Evolutionary conservation across 345 rosid genomes (phyloP), one percentile per base, ranked within the genome.

Genomic region (Linum trigynum): DNA sequence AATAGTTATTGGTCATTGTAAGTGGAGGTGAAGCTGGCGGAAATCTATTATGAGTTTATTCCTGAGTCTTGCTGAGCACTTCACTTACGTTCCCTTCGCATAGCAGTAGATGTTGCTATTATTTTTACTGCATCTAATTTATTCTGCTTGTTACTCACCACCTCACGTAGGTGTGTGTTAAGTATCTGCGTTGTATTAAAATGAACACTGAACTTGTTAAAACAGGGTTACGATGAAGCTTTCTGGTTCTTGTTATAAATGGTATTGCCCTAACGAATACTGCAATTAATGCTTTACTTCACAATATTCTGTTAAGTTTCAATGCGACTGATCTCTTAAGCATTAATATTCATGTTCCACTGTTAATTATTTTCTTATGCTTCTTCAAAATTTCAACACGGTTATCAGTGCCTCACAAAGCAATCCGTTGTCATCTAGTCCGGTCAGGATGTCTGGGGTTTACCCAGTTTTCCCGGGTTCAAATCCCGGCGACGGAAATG

Each of bases 361-460:
- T 56, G 7, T 32, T 15, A 23, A 23, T 23, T 23, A 23, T 23
- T 23, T 23, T 23, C 32, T 23, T 23, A 23, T 23, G 32, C 32
- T 23, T 23, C 3, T 10, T 32, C 61, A 10, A 10, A 8, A 3
- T 17, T 17, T 57, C 3, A 17, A 12, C 11, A 37, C 36, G 32
- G 61, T 57, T 2, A 57, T 23, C 8, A 10, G 14, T 57, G 60
- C 37, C 38, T 17, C 9, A n/a, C 7, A 23, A 57, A 57, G 61
- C 38, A 57, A 57, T 57, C 61, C 38, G 61, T 57, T 57, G 61
- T 57, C 38, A 57, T 57, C 61, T 57, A 57, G 61, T 57, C 37
- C 38, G 61, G 61, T 57, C 61, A 57, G 61, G 61, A 57, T 57
- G 61, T 57, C 61, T 57, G 61, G 61, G 61, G 36, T 57, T 23